Conservation (phyloP, 352 stramenopile species). For the Globisporangium mamillatum region DNA sequence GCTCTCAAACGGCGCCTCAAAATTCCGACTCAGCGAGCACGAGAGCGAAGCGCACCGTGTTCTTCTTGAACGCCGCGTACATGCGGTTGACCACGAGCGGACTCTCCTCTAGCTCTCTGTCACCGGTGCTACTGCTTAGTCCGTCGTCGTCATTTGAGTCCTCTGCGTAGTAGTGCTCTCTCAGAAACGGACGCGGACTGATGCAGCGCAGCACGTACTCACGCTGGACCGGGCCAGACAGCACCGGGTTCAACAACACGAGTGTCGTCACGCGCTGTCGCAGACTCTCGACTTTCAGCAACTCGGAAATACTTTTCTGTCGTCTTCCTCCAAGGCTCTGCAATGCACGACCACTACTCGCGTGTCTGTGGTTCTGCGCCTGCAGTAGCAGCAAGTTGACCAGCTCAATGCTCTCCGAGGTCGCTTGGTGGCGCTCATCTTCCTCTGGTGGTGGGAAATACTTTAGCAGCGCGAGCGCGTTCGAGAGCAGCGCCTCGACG, state of each 20-base stretch:
- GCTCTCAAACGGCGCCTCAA: conserved; percentile 14
- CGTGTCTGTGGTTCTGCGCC: neutral
- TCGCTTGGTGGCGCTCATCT: neutral
- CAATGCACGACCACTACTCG: neutral
- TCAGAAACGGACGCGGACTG: conserved; percentile 62
- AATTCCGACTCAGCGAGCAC: conserved; percentile 77
- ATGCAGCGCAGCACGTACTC: conserved; percentile 81
- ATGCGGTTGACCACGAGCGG: conserved; percentile 76
- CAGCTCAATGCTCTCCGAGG: conserved; percentile 23
- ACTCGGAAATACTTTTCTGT: conserved; percentile 25
- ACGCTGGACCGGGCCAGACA: conserved; percentile 46
- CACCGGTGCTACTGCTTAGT: neutral
- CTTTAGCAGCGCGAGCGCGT: conserved; percentile 42
- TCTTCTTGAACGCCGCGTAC: conserved; percentile 75
- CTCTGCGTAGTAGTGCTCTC: conserved; percentile 34
- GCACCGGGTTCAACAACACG: conserved; percentile 43
- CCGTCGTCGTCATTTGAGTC: conserved; percentile 4
- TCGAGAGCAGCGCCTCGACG: conserved; percentile 51
- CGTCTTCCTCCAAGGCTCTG: neutral
- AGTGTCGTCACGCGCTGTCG: conserved; percentile 35
- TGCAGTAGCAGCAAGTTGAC: conserved; percentile 34
- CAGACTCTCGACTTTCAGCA: conserved; percentile 35
- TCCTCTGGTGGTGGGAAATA: conserved; percentile 30
- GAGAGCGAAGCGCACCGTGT: conserved; percentile 74
- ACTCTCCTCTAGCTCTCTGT: conserved; percentile 39